A percentile compares a stretch with the other conserved stretches of the same genome.
Evolutionary conservation across 2,329 filamentous ascomycete species (phyloP).

Genomic region (Paecilomyces niveus): DNA sequence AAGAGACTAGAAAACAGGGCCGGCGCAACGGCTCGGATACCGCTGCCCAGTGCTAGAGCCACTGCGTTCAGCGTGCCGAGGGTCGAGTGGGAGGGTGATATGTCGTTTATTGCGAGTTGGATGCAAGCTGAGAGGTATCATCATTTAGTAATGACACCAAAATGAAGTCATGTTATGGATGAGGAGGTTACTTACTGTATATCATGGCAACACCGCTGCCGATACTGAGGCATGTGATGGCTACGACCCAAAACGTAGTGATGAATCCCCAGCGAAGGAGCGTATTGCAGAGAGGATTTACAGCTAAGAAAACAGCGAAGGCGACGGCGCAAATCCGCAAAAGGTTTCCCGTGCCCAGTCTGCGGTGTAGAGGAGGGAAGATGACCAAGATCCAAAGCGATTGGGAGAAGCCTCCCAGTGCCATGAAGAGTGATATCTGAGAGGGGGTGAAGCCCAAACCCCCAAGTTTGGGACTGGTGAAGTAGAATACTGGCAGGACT

Average conservation of each 20-base stretch:
- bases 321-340: slow-evolving; percentile 50
- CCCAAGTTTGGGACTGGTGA: slow-evolving; percentile 54
- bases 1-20: slow-evolving; percentile 61
- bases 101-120: slow-evolving; percentile 56
- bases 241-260: slow-evolving; percentile 52
- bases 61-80: slow-evolving; percentile 67
- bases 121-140: slow-evolving; percentile 60
- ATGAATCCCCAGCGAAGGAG: slow-evolving; percentile 45
- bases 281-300: slow-evolving; percentile 49
- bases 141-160: not conserved
- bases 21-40: slow-evolving; percentile 58
- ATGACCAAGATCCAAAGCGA: slow-evolving; percentile 63
- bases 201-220: slow-evolving; percentile 61
- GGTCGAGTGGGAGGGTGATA: slow-evolving; percentile 56
- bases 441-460: slow-evolving; percentile 57
- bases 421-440: slow-evolving; percentile 62
- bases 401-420: slow-evolving; percentile 57
- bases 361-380: slow-evolving; percentile 62
- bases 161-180: not conserved
- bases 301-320: slow-evolving; percentile 60
- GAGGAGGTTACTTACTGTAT: slow-evolving; percentile 45
- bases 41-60: slow-evolving; percentile 55
- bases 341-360: slow-evolving; percentile 59
- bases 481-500: slow-evolving; percentile 62
- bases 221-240: slow-evolving; percentile 41